These are phyloP conservation scores for Inonotus obliquus DNA, from an alignment of 1,284 basidiomycete genomes.

Conservation along the genomic window DNA sequence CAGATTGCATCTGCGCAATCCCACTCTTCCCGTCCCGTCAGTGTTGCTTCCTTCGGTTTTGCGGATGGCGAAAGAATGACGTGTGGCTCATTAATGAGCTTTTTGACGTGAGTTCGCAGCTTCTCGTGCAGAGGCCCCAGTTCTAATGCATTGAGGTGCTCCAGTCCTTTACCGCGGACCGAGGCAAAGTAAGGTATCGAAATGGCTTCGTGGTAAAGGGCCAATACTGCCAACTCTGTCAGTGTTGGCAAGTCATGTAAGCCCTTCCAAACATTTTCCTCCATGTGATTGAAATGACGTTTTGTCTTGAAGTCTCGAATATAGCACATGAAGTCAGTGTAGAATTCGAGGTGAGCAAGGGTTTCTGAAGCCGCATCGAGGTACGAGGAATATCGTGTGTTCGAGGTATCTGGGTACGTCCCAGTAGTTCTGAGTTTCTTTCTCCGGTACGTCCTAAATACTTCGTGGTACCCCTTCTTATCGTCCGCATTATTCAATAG, in stretches of 20 bases:
- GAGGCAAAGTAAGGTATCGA: conserved; percentile 8
- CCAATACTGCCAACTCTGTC: conserved; percentile 16
- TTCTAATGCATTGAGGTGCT: conserved; percentile 5
- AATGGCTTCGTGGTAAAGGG: conserved; percentile 10
- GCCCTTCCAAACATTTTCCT: conserved; percentile 14
- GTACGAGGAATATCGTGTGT: conserved; percentile 5
- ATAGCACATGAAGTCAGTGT: neutral
- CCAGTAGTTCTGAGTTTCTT: neutral
- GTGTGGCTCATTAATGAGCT: conserved; percentile 10
- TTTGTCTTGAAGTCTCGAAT: conserved; percentile 5
- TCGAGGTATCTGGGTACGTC: conserved; percentile 15
- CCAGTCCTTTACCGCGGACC: neutral
- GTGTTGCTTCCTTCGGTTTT: neutral
- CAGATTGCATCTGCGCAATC: neutral
- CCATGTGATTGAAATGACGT: conserved; percentile 12
- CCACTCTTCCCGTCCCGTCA: neutral
- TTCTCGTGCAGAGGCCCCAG: conserved; percentile 13
- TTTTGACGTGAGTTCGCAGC: conserved; percentile 6
- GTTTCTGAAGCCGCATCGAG: neutral
- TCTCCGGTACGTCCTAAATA: conserved; percentile 24
- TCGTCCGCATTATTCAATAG: conserved; percentile 33
- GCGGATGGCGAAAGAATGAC: conserved; percentile 1
- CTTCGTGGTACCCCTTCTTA: conserved; percentile 26
- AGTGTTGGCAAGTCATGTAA: conserved; percentile 12
- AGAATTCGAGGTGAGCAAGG: neutral